Percentiles rank a stretch among this genome's conserved stretches.
Conservation (phyloP, 345 rosid species). For the Eucalyptus brandiana region DNA sequence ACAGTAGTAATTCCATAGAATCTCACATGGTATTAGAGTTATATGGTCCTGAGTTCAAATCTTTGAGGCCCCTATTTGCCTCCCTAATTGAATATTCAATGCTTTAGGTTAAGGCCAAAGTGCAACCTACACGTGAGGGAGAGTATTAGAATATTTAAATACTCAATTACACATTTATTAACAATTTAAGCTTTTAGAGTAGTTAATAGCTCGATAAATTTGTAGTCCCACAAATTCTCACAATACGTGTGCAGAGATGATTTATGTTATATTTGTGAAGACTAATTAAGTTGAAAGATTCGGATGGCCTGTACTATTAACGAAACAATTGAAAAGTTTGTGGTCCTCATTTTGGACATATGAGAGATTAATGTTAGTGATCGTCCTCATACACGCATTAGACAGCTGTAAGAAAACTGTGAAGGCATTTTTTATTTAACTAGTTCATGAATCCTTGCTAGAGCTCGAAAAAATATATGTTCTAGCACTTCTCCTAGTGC, state of each 20-base stretch:
- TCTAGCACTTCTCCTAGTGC: neutral
- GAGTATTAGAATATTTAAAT: no score
- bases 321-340: neutral
- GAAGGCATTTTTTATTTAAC: neutral
- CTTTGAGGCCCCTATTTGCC: no score
- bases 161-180: no score
- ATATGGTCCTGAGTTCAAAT: no score
- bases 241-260: neutral
- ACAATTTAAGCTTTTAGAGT: no score
- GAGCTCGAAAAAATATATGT: neutral
- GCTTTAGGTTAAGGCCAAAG: no score
- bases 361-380: neutral
- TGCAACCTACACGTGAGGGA: no score
- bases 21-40: no score
- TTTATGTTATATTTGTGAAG: neutral
- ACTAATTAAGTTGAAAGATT: neutral
- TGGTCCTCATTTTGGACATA: neutral
- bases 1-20: rapidly evolving
- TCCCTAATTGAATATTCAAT: no score
- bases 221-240: neutral
- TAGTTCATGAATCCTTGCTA: neutral
- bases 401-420: neutral
- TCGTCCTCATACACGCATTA: neutral
- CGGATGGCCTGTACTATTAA: neutral
- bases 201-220: no score